Evolutionary conservation across 2,329 filamentous ascomycete species (phyloP).

Genomic region (Botrytis sinoallii): DNA sequence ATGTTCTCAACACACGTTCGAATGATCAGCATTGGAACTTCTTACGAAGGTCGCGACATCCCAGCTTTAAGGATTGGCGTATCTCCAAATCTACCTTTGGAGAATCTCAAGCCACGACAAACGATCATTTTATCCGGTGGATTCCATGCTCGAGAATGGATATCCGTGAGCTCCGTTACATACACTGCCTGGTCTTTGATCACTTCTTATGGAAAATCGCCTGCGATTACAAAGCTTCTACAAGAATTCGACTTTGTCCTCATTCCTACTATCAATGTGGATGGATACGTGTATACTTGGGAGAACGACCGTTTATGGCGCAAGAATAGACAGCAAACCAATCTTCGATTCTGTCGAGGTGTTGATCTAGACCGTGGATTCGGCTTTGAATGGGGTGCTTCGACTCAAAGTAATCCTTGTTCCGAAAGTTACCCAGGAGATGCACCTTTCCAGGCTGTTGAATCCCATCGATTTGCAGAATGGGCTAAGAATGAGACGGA

Average conservation of each 20-base stretch:
- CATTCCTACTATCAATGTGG: conserved; percentile 85
- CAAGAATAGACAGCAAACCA: conserved; percentile 85
- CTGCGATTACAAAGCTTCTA: conserved; percentile 70
- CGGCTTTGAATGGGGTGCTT: conserved; percentile 76
- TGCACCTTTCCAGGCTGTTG: conserved; percentile 76
- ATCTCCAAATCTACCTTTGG: conserved; percentile 47
- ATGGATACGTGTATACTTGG: conserved; percentile 95
- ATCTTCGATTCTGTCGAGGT: conserved; percentile 77
- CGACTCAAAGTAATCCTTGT: conserved; percentile 73
- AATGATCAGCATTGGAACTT: conserved; percentile 74
- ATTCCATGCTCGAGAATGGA: conserved; percentile 95
- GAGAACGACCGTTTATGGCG: conserved; percentile 88
- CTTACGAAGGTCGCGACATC: conserved; percentile 85
- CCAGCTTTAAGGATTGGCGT: conserved; percentile 74
- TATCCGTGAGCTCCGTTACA: conserved; percentile 84
- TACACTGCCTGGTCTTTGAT: conserved; percentile 89
- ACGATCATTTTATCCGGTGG: conserved; percentile 82
- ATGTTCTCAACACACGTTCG: conserved; percentile 83
- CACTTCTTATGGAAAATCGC: conserved; percentile 73
- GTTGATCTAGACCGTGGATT: conserved; percentile 88
- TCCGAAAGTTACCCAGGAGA: conserved; percentile 87
- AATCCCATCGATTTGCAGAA: conserved; percentile 69
- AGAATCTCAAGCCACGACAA: conserved; percentile 54
- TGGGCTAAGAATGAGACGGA: conserved; percentile 81
- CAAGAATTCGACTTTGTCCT: conserved; percentile 85